Base-by-base conservation (phyloP, 768 basidiomycete species). In the Leucocoprinus birnbaumii region DNA sequence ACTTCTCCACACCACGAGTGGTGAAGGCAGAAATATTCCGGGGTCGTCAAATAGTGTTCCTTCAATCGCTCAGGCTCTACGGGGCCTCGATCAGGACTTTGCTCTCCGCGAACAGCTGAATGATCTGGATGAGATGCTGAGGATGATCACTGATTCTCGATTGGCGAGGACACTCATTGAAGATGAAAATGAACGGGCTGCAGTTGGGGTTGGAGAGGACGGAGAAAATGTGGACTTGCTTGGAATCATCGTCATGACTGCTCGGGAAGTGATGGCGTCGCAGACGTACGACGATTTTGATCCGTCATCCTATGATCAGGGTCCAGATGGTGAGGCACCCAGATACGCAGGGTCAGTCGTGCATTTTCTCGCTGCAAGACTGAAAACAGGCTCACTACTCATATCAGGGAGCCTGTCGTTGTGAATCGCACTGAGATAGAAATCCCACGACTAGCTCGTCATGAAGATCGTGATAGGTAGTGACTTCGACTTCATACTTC, bases 121-220 rank as follows among this genome's bases (percentile, higher is more conserved):
- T 10, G 25, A 40, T 27, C 46, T 55, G 18, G 53, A 55, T 13
- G 53, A 48, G 21, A 55, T 55, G 45, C n/a, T 55, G 24, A 41
- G 46, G 27, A 40, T 41, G 18, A 21, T 55, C 10, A 41, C 19
- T 10, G 53, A 55, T 48, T 35, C 45, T 6, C 45, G 53, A 13
- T 2, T 55, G 7, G 53, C 53, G 53, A 55, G 45, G 46, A 41
- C 24, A 16, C 26, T 55, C 38, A 22, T 48, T 41, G 46, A 31
- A 24, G 38, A 48, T 19, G 46, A 41, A 22, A 25, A 19, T 13
- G 51, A 53, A 25, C 19, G 41, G 24, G 14, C 11, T 21, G 21
- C 9, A 18, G 21, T 44, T 9, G 21, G 16, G 10, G 8, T 19
- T 0, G 25, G 21, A 8, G 53, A 16, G 16, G 35, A 55, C 22